Base-by-base conservation (phyloP, 2,329 filamentous ascomycete species). In the Trichoderma harzianum region DNA sequence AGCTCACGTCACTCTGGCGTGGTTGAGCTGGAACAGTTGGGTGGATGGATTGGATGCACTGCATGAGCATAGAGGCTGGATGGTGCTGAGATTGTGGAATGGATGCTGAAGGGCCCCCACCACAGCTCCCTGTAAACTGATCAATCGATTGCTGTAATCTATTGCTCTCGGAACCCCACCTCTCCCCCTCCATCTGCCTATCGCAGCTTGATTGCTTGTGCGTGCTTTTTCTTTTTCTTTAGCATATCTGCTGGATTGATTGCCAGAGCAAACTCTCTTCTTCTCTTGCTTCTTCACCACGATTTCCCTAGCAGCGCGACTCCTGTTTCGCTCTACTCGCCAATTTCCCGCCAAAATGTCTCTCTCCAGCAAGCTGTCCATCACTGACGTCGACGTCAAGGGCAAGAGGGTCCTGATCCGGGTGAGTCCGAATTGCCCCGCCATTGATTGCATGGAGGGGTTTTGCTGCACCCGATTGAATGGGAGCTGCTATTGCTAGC, bases 401-500 rank as follows among this genome's bases (percentile, higher is more conserved):
- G 95, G 89, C 90, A 99, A 99, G 91, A 91, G 95, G 79, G 96
- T 98, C 84, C 89, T 99, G 79, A 98, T 99, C 83, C 93, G 96
- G 81, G 96, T 97, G 89, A 84, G 93, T 86, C 73, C 68, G 71
- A 71, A 63, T 65, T 77, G 76, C 79, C 79, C 79, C 79, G 76
- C 79, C 75, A 78, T 78, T 69, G 64, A 16, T 30, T 18, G 55
- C 55, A 72, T 63, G 53, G 69, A 71, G 51, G 69, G 62, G 61
- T 53, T 53, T 66, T 69, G 55, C 21, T 66, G 30, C n/a, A 16
- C 11, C 21, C 26, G 53, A 36, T 26, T 32, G 18, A 26, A 36
- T 2, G 63, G 34, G 32, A 43, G 28, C 11, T 53, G 43, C 43
- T 2, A n/a, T n/a, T n/a, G 39, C 3, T n/a, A 51, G 47, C 21